Percentiles rank a stretch among this genome's conserved stretches.
Evolutionary conservation across 352 stramenopile species (phyloP).

Genomic region (Pythium apleroticum): DNA sequence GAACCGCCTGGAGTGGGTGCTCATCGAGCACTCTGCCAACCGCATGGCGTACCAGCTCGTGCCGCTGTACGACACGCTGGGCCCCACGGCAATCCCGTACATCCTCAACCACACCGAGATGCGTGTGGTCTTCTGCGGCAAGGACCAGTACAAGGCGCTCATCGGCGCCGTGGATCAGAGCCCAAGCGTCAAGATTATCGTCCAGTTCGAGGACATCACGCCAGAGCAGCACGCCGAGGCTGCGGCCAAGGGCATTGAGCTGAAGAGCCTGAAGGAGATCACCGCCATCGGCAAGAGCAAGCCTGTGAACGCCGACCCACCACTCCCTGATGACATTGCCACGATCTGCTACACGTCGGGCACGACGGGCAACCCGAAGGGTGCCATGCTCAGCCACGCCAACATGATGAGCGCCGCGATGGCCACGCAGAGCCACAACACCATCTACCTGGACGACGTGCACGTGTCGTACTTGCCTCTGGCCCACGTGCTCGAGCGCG

Average conservation of each 20-base stretch:
- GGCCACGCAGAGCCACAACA: conserved; percentile 4
- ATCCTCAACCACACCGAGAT: conserved; percentile 62
- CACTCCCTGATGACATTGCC: conserved; percentile 69
- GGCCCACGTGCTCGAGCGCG: conserved; percentile 94
- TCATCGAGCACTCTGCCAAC: conserved; percentile 41
- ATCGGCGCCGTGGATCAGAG: conserved; percentile 35
- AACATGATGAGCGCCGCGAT: conserved; percentile 33
- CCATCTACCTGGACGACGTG: conserved; percentile 50
- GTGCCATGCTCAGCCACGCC: conserved; percentile 90
- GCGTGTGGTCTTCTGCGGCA: conserved; percentile 41
- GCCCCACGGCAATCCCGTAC: conserved; percentile 43
- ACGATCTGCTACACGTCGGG: conserved; percentile 93
- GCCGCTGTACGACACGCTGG: conserved; percentile 63
- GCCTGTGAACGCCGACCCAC: conserved; percentile 34
- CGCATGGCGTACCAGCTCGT: conserved; percentile 51
- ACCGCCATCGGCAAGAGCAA: conserved; percentile 29
- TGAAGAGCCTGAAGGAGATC: conserved; percentile 35
- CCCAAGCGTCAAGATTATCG: conserved; percentile 35
- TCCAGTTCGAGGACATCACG: conserved; percentile 39
- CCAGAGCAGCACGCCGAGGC: conserved; percentile 31
- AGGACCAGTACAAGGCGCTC: conserved; percentile 41
- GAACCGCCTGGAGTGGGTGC: conserved; percentile 51
- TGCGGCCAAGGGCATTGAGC: conserved; percentile 25
- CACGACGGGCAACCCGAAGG: conserved; percentile 95
- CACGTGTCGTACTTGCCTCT: conserved; percentile 95